Evolutionary conservation across 2,329 filamentous ascomycete genomes (phyloP), one percentile per base, ranked within the genome.

Genomic region (Colletotrichum caudatum): DNA sequence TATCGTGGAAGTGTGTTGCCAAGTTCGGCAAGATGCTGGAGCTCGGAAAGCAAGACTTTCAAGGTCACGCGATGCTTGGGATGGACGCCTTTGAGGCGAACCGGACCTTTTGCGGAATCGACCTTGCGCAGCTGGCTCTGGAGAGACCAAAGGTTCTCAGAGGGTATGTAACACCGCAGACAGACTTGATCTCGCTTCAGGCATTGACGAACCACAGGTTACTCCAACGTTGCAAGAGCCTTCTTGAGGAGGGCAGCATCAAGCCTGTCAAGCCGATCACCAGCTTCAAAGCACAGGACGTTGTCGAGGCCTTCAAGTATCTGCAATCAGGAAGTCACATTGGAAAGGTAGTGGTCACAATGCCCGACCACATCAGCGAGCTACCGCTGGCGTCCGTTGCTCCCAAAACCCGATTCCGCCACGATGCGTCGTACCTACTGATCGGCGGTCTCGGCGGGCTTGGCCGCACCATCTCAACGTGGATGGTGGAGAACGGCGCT

Each of bases 11-110:
- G 1, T 85, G 83, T 58, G 77, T 88, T 3, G 83, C 85, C 1
- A 74, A 78, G 9, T 84, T 82, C 58, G 85, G 84, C 0, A 78
- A 75, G 3, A 82, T 87, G 76, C 67, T 86, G 0, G 85, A 87
- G 67, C 81, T 87, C 29, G 83, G 84, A 5, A 83, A 83, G 74
- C 76, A 79, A 12, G 84, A 87, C 62, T 76, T 85, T 2, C 74
- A 80, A 1, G 80, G 80, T 0, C 79, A 81, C 29, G 82, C 78
- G 3, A 76, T 78, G 5, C 78, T 89, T 2, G 81, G 82, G 1
- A 85, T 88, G 84, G 73, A 80, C 1, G 77, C 79, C 0, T 88
- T 89, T 53, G 77, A 80, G 5, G 74, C 74, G 0, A 81, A 80
- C 5, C 77, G 81, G 0, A 77, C 76, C 1, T 83, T 81, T 46